Percentiles rank a stretch among this genome's conserved stretches.
phyloP scores from a whole-genome alignment of 2,329 filamentous ascomycete genomes.

The Fusarium redolens region DNA sequence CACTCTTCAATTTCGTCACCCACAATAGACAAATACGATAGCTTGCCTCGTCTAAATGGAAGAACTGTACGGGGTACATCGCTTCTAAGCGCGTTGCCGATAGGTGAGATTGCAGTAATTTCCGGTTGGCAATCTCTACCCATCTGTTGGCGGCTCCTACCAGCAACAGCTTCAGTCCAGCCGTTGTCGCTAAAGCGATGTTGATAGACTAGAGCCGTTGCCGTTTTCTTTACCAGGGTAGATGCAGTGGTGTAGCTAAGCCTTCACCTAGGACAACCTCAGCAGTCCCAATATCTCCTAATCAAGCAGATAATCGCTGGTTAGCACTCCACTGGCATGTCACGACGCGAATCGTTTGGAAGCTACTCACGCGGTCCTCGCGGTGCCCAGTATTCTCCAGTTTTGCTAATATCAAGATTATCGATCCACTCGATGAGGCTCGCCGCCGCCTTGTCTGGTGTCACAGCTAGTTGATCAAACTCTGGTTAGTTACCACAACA shows the following conservation, averaged over 20 bases:
- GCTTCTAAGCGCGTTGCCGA: constrained; percentile 3
- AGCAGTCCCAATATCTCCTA: constrained; percentile 76
- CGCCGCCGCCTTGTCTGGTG: constrained; percentile 73
- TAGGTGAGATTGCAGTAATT: constrained; percentile 33
- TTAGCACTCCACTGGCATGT: constrained; percentile 15
- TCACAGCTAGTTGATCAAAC: constrained; percentile 65
- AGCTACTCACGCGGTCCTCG: constrained; percentile 70
- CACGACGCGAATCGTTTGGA: not conserved
- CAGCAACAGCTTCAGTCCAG: not conserved
- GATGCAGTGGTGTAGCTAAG: constrained; percentile 71
- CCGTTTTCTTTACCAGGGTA: constrained; percentile 67
- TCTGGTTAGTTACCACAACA: constrained; percentile 1
- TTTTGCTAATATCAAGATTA: constrained; percentile 71
- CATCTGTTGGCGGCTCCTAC: not conserved
- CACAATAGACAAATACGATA: constrained; percentile 5
- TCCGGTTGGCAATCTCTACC: constrained; percentile 17
- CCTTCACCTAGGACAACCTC: constrained; percentile 70
- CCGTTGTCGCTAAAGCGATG: not conserved
- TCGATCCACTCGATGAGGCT: constrained; percentile 72
- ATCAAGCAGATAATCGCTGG: not conserved
- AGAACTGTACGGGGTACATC: not conserved
- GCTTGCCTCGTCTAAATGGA: constrained; percentile 24
- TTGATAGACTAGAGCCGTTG: not conserved
- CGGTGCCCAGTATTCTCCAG: constrained; percentile 79
- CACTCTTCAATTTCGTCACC: constrained; percentile 18